A percentile compares a stretch with the other conserved stretches of the same genome.
These are phyloP conservation scores for Sherardia arvensis DNA, from an alignment of 257 asterid genomes.

Conservation along the genomic window DNA sequence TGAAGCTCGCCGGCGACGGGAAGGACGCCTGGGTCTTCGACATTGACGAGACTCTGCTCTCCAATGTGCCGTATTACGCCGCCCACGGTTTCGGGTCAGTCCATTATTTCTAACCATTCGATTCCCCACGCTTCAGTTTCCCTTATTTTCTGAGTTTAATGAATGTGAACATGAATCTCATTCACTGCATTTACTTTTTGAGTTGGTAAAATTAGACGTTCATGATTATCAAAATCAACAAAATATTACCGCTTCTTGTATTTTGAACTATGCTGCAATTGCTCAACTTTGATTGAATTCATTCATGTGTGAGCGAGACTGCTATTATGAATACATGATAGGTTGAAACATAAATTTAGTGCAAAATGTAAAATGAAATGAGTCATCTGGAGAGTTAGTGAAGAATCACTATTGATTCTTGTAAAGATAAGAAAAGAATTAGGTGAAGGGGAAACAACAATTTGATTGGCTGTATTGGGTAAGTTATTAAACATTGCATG, in stretches of 20 bases:
- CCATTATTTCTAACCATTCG: neutral
- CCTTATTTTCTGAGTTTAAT: neutral
- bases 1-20: conserved; percentile 32
- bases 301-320: neutral
- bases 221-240: no score
- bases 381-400: neutral
- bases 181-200: neutral
- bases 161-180: neutral
- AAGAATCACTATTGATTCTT: neutral
- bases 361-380: neutral
- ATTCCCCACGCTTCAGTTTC: neutral
- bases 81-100: conserved; percentile 66
- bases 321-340: no score
- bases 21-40: conserved; percentile 88
- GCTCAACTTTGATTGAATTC: no score
- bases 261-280: no score
- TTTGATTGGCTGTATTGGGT: neutral
- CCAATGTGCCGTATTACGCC: conserved; percentile 68
- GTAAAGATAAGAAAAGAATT: neutral
- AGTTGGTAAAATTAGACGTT: neutral
- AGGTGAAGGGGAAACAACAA: neutral
- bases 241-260: no score
- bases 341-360: neutral
- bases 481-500: neutral
- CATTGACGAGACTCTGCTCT: conserved; percentile 76